Evolutionary conservation across 2,329 filamentous ascomycete species (phyloP), one percentile per base, ranked within the genome.

Genomic region (Alternaria metachromatica): DNA sequence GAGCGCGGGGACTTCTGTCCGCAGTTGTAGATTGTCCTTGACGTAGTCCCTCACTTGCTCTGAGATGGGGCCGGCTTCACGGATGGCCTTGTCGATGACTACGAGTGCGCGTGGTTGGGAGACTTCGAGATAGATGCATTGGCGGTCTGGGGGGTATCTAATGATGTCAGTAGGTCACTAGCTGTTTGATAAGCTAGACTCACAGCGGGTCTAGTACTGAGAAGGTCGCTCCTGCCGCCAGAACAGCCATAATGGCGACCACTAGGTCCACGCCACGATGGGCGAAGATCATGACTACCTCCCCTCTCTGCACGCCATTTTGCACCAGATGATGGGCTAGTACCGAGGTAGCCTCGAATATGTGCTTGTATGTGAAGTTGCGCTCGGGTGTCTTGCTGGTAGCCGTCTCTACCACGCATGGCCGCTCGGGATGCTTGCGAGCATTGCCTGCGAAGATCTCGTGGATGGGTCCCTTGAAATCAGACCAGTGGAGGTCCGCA

Each of bases 271-370:
- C 94, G 60, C 89, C 89, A 62, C 94, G 89, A 80, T 97, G 88
- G 60, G 93, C 93, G 76, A 90, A 97, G 67, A 96, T 92, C 92
- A 97, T 97, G 73, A 97, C 93, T 3, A 97, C 94, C 76, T 98
- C 94, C 9, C 93, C 94, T 70, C 89, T 85, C 63, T 89, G 85
- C 67, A 93, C 85, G 62, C 94, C 94, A 72, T 89, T 86, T 55
- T 90, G 85, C 58, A 91, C 87, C 20, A 97, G 85, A 76, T 97
- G 88, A 80, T 97, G 89, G 21, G 93, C 92, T 7, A 97, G 80
- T 18, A 88, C 85, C 77, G 96, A 96, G 28, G 92, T 91, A 0
- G 91, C 90, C 82, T 97, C 91, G 76, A 94, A 87, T 76, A 98
- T 97, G 74, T 97, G 92, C 68, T 85, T 84, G 80, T 97, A 98